Conservation (phyloP, 192 early-diverging fungal species). For the Cladochytrium replicatum region DNA sequence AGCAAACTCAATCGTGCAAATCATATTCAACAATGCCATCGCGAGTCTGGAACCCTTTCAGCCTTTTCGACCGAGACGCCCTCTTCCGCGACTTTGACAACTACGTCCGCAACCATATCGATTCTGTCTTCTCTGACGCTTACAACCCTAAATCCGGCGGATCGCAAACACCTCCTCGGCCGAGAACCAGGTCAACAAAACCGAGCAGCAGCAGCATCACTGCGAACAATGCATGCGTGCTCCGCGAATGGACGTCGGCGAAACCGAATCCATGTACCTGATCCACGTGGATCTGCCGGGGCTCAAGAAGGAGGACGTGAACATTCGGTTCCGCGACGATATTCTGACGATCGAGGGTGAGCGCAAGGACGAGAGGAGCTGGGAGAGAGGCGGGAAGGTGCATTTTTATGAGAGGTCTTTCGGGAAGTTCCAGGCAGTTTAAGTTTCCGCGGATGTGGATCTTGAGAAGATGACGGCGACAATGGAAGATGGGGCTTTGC, state of each 20-base stretch:
- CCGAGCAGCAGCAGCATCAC: too few species aligned
- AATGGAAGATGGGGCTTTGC: conserved; percentile 44
- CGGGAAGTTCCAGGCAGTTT: conserved; percentile 36
- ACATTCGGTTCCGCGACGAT: conserved; percentile 36
- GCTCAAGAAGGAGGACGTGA: conserved; percentile 41
- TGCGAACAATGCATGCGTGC: too few species aligned
- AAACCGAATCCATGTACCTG: conserved; percentile 32
- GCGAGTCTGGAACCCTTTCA: too few species aligned
- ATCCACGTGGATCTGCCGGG: conserved; percentile 50
- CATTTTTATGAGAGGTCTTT: conserved; percentile 40
- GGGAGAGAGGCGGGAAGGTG: conserved; percentile 25
- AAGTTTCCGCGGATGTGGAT: conserved; percentile 36
- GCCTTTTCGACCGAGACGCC: too few species aligned
- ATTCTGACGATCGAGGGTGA: conserved; percentile 36
- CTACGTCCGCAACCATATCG: too few species aligned
- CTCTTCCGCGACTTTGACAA: too few species aligned
- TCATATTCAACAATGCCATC: too few species aligned
- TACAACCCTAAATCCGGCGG: too few species aligned
- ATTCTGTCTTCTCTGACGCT: too few species aligned
- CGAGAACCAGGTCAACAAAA: too few species aligned
- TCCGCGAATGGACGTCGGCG: conserved; percentile 35
- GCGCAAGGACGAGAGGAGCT: conserved; percentile 11
- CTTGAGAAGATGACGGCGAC: conserved; percentile 38
- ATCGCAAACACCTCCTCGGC: too few species aligned
- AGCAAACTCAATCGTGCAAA: too few species aligned